phyloP scores from a whole-genome alignment of 176 grass and related monocot species.

The Oryza australiensis region DNA sequence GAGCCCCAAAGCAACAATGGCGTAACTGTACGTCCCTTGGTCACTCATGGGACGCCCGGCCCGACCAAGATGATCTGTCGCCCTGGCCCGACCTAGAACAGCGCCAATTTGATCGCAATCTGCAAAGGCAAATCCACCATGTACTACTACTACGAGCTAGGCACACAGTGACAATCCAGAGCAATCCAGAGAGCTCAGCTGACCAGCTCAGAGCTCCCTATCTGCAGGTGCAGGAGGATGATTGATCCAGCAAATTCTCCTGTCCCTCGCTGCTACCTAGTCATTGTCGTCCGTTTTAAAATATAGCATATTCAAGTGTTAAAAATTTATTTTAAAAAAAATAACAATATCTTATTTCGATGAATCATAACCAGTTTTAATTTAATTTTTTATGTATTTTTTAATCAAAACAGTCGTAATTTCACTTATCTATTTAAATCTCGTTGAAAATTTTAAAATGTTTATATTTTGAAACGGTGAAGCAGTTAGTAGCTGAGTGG shows the following conservation, averaged over 20 bases:
- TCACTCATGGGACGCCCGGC: neutral
- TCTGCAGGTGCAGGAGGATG: neutral
- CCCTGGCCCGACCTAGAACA: neutral
- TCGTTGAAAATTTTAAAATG: too few relatives aligned
- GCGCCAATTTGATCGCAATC: neutral
- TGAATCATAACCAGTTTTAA: too few relatives aligned
- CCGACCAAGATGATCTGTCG: neutral
- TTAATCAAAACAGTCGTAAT: too few relatives aligned
- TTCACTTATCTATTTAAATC: too few relatives aligned
- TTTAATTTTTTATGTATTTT: too few relatives aligned
- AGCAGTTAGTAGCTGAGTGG: too few relatives aligned
- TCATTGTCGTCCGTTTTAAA: too few relatives aligned
- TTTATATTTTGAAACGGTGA: too few relatives aligned
- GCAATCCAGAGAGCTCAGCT: conserved; percentile 34
- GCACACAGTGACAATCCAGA: neutral
- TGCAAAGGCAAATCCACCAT: neutral
- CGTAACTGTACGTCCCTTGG: neutral
- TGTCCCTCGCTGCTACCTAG: neutral
- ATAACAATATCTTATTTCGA: too few relatives aligned
- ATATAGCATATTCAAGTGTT: too few relatives aligned
- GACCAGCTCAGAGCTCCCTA: neutral
- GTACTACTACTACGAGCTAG: neutral
- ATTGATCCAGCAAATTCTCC: neutral
- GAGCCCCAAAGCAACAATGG: neutral
- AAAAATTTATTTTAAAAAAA: too few relatives aligned